Evolutionary conservation across 495 filamentous ascomycete species (phyloP).

Genomic region (Entonaema liquescens): DNA sequence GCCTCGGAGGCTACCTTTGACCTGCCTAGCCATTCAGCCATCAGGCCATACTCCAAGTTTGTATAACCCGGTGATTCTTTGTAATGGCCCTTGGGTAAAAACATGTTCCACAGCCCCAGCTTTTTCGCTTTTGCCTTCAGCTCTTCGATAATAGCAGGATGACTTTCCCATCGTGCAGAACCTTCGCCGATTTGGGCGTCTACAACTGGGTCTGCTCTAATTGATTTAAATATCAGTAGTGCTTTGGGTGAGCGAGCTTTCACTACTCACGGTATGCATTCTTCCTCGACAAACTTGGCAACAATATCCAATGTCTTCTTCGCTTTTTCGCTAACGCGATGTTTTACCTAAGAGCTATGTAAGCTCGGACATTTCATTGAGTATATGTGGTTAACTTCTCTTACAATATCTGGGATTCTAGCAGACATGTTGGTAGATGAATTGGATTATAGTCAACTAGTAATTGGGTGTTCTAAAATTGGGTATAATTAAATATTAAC

Average conservation of each 20-base stretch:
- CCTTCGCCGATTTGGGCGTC: constrained; percentile 80
- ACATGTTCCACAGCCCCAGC: constrained; percentile 98
- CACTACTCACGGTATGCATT: constrained; percentile 78
- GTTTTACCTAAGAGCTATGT: constrained; percentile 54
- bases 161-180: constrained; percentile 74
- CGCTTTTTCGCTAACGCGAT: constrained; percentile 80
- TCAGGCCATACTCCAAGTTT: constrained; percentile 92
- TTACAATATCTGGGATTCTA: constrained; percentile 73
- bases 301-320: constrained; percentile 75
- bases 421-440: constrained; percentile 63
- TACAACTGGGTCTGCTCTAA: constrained; percentile 75
- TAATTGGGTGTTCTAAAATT: not conserved
- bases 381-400: constrained; percentile 38
- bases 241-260: constrained; percentile 24
- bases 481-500: constrained; percentile 1
- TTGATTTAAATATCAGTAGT: constrained; percentile 34
- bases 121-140: constrained; percentile 84
- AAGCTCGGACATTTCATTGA: constrained; percentile 32
- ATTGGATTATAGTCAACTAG: not conserved
- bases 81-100: constrained; percentile 93
- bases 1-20: constrained; percentile 83
- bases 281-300: constrained; percentile 95
- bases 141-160: constrained; percentile 84
- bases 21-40: constrained; percentile 89
- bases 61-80: constrained; percentile 89